A percentile compares a stretch with the other conserved stretches of the same genome.
phyloP scores from a whole-genome alignment of 805 yeast genomes.

The Barnettozyma wickerhamii region DNA sequence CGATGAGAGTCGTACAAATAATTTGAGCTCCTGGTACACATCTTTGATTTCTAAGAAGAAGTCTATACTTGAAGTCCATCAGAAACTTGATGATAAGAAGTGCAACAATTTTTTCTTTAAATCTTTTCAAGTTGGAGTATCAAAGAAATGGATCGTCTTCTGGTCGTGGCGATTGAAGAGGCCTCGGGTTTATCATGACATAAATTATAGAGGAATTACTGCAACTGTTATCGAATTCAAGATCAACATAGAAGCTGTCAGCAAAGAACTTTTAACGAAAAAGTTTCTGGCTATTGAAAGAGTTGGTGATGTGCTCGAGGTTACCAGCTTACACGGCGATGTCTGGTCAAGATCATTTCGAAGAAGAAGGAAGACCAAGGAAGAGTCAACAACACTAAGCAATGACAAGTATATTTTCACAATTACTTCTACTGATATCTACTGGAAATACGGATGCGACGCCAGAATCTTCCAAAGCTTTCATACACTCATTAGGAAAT shows the following conservation, averaged over 20 bases:
- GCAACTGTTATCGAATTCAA: slow-evolving; percentile 14
- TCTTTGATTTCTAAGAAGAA: slow-evolving; percentile 32
- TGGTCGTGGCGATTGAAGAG: slow-evolving; percentile 19
- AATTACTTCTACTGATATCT: slow-evolving; percentile 10
- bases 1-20: slow-evolving; percentile 24
- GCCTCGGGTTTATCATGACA: slow-evolving; percentile 10
- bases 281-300: slow-evolving; percentile 1
- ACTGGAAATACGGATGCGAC: slow-evolving; percentile 18
- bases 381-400: neutral
- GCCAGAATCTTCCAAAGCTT: slow-evolving; percentile 21
- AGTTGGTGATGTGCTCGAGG: neutral
- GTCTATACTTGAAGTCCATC: slow-evolving; percentile 13
- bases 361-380: slow-evolving; percentile 11
- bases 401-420: slow-evolving; percentile 10
- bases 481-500: slow-evolving; percentile 12
- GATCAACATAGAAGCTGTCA: slow-evolving; percentile 11
- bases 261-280: neutral
- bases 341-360: slow-evolving; percentile 26
- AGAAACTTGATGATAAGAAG: neutral
- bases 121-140: slow-evolving; percentile 20
- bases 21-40: slow-evolving; percentile 35
- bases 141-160: slow-evolving; percentile 25
- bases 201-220: slow-evolving; percentile 3
- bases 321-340: slow-evolving; percentile 12
- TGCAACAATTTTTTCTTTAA: slow-evolving; percentile 16